A percentile compares a stretch with the other conserved stretches of the same genome.
Conservation (phyloP, 139 green algal species). For the Deuterostichococcus epilithicus region DNA sequence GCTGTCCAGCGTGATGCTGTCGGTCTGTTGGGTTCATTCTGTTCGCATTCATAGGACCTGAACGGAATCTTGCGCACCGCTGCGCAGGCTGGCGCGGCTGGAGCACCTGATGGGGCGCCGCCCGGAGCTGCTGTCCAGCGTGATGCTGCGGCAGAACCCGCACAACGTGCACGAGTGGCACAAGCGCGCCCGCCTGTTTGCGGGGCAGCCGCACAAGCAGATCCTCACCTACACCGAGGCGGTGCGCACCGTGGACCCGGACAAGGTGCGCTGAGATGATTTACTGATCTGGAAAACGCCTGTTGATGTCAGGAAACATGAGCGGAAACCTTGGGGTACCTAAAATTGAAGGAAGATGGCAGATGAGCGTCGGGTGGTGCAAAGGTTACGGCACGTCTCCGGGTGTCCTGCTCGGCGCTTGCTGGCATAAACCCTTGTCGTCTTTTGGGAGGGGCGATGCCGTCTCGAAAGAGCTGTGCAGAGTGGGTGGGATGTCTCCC, state of each 20-base stretch:
- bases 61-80: neutral
- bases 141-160: constrained; percentile 97
- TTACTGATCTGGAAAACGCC: too few species aligned
- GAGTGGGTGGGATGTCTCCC: too few species aligned
- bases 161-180: constrained; percentile 97
- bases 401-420: too few species aligned
- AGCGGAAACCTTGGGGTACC: too few species aligned
- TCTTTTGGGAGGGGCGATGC: too few species aligned
- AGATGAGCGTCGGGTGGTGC: too few species aligned
- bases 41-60: neutral
- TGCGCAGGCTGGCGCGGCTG: constrained; percentile 75
- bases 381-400: too few species aligned
- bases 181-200: constrained; percentile 92
- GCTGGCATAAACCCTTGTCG: too few species aligned
- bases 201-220: constrained; percentile 77
- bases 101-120: constrained; percentile 83
- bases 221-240: constrained; percentile 93
- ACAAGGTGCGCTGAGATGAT: constrained; percentile 33
- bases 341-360: too few species aligned
- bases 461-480: too few species aligned
- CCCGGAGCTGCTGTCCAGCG: constrained; percentile 81
- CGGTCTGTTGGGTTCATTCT: too few species aligned
- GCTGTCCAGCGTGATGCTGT: constrained; percentile 87
- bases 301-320: too few species aligned
- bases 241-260: constrained; percentile 83